A percentile compares a stretch with the other conserved stretches of the same genome.
Conservation (phyloP, 208 protist species). For the Crithidia brevicula region DNA sequence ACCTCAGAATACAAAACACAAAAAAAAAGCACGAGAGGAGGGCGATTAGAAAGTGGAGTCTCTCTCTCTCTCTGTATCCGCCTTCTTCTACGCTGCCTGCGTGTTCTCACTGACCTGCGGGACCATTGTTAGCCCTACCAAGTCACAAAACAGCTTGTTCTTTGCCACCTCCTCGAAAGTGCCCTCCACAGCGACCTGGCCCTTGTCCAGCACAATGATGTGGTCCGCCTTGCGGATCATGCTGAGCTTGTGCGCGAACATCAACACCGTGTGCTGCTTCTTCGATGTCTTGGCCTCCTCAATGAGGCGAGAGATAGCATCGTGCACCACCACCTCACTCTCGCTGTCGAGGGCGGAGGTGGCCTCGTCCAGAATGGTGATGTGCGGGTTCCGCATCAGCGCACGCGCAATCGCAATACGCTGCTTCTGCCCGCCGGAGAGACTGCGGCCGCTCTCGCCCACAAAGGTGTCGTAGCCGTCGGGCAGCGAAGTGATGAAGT, state of each 20-base stretch:
- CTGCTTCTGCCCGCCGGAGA: slow-evolving; percentile 95
- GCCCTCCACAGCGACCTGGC: slow-evolving; percentile 69
- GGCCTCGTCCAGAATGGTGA: slow-evolving; percentile 95
- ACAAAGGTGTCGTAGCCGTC: slow-evolving; percentile 92
- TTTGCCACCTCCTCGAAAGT: slow-evolving; percentile 69
- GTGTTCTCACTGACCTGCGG: slow-evolving; percentile 8
- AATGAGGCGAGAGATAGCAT: slow-evolving; percentile 79
- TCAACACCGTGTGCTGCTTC: slow-evolving; percentile 72
- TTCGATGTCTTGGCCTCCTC: slow-evolving; percentile 57
- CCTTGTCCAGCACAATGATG: slow-evolving; percentile 88
- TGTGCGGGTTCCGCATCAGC: slow-evolving; percentile 80
- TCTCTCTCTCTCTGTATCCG: not conserved
- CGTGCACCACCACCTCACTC: slow-evolving; percentile 90
- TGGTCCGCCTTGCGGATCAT: slow-evolving; percentile 90
- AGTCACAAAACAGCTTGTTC: slow-evolving; percentile 66
- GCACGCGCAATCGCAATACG: slow-evolving; percentile 94
- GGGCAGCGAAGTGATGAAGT: slow-evolving; percentile 88
- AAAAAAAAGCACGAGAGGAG: slow-evolving; percentile 1
- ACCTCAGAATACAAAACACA: too few relatives aligned
- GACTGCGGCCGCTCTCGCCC: slow-evolving; percentile 83
- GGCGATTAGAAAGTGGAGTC: not conserved
- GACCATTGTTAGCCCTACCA: slow-evolving; percentile 49
- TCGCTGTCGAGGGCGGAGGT: slow-evolving; percentile 91
- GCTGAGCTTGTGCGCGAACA: slow-evolving; percentile 90
- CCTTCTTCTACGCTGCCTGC: not conserved